These are phyloP conservation scores for Wickerhamiella azymoides DNA, from an alignment of 805 yeast genomes.

Conservation along the genomic window DNA sequence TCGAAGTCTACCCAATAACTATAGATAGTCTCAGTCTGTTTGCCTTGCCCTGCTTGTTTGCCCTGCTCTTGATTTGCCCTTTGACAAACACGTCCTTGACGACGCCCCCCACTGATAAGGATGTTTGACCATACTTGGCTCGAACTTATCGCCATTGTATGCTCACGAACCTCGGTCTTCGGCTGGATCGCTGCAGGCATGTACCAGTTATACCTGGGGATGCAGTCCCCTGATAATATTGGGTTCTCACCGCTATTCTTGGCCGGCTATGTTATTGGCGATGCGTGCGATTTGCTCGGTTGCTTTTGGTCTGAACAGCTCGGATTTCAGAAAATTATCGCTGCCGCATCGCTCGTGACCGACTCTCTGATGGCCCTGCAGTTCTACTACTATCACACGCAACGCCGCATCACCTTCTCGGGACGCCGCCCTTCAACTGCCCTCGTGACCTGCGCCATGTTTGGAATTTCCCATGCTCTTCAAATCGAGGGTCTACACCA, in stretches of 20 bases:
- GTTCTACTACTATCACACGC: slow-evolving; percentile 18
- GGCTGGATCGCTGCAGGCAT: slow-evolving; percentile 24
- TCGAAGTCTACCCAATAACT: too few species aligned
- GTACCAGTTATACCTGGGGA: slow-evolving; percentile 22
- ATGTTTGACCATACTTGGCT: slow-evolving; percentile 5
- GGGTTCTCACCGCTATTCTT: slow-evolving; percentile 22
- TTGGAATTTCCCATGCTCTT: slow-evolving; percentile 7
- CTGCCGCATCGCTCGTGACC: slow-evolving; percentile 16
- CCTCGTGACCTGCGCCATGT: slow-evolving; percentile 4
- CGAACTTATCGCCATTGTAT: slow-evolving; percentile 14
- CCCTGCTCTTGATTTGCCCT: too few species aligned
- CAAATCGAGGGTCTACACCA: neutral
- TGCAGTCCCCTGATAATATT: slow-evolving; percentile 19
- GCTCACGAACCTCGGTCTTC: slow-evolving; percentile 18
- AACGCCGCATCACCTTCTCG: neutral
- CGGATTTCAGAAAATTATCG: slow-evolving; percentile 21
- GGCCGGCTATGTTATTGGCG: slow-evolving; percentile 23
- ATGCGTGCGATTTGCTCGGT: slow-evolving; percentile 22
- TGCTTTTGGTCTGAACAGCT: slow-evolving; percentile 23
- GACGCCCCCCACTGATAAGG: too few species aligned
- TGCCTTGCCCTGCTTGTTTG: too few species aligned
- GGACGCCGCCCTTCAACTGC: neutral
- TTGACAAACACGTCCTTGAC: too few species aligned
- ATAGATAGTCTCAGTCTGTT: too few species aligned
- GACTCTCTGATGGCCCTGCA: slow-evolving; percentile 20